Conservation (phyloP, 108 stramenopile genomes). For the Pseudonitzschia multiseries region DNA sequence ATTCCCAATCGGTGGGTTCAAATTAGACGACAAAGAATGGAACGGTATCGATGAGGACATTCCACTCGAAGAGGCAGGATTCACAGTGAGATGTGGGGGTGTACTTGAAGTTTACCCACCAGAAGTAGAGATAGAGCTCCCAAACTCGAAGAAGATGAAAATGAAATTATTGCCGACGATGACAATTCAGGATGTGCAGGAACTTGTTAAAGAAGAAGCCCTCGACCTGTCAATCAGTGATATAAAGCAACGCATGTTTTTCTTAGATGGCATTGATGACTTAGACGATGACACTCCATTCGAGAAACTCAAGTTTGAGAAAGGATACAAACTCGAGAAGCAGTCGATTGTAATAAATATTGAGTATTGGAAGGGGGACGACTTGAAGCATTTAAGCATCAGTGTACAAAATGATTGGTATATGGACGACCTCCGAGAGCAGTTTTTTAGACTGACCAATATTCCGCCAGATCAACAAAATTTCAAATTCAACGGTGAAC, state of each 20-base stretch:
- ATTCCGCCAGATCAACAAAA: conserved; percentile 20
- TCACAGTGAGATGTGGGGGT: conserved; percentile 2
- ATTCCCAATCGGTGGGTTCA: conserved; percentile 11
- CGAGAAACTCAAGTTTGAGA: conserved; percentile 19
- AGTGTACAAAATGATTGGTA: conserved; percentile 16
- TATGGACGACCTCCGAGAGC: conserved; percentile 28
- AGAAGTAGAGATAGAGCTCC: conserved; percentile 20
- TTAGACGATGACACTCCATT: conserved; percentile 22
- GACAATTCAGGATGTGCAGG: conserved; percentile 22
- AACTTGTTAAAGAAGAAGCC: conserved; percentile 17
- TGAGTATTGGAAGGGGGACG: conserved; percentile 21
- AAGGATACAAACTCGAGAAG: conserved; percentile 22
- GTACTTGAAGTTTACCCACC: conserved; percentile 17
- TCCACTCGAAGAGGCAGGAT: conserved; percentile 9
- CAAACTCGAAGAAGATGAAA: conserved; percentile 21
- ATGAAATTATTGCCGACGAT: conserved; percentile 22
- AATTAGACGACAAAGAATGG: conserved; percentile 16
- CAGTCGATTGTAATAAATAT: conserved; percentile 17
- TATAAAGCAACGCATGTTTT: conserved; percentile 20
- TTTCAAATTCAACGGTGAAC: conserved; percentile 24
- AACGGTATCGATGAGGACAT: conserved; percentile 20
- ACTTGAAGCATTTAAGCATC: conserved; percentile 1
- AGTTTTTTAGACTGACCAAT: neutral
- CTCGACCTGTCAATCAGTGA: conserved; percentile 17
- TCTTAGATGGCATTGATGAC: conserved; percentile 22